Percentiles rank a stretch among this genome's conserved stretches.
These are phyloP conservation scores for Phyllosticta paracitricarpa DNA, from an alignment of 2,329 filamentous ascomycete species.

Conservation along the genomic window DNA sequence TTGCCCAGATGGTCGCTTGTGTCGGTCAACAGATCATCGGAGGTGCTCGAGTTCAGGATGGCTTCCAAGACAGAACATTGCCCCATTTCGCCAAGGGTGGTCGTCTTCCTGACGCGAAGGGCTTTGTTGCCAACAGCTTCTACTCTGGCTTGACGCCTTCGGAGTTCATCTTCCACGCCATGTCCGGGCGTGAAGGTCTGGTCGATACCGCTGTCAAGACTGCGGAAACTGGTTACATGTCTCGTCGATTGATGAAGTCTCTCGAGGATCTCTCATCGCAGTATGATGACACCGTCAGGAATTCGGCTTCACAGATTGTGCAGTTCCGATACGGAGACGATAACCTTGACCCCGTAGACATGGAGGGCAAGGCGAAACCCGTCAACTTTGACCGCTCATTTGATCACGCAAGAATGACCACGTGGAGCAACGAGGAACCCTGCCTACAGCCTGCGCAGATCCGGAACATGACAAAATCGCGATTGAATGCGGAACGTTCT, in stretches of 20 bases:
- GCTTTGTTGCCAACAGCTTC: conserved; percentile 96
- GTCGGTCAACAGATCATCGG: conserved; percentile 98
- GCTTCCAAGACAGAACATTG: conserved; percentile 89
- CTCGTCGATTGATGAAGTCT: conserved; percentile 93
- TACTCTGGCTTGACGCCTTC: conserved; percentile 83
- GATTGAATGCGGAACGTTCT: conserved; percentile 57
- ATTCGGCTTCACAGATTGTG: conserved; percentile 77
- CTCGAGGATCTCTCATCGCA: conserved; percentile 87
- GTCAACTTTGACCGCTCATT: conserved; percentile 90
- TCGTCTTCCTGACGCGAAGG: conserved; percentile 85
- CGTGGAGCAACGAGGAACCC: conserved; percentile 66
- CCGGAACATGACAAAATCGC: conserved; percentile 53
- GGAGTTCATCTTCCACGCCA: conserved; percentile 96
- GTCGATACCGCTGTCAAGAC: conserved; percentile 99
- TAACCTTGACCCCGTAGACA: conserved; percentile 89
- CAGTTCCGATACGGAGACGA: conserved; percentile 98
- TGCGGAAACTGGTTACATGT: conserved; percentile 98
- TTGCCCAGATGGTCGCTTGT: conserved; percentile 95
- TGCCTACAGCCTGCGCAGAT: conserved; percentile 69
- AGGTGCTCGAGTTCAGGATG: conserved; percentile 82
- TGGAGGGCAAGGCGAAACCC: conserved; percentile 88
- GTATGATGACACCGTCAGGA: conserved; percentile 92
- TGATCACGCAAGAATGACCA: conserved; percentile 67
- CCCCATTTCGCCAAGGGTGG: conserved; percentile 94
- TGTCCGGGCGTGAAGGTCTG: conserved; percentile 94